These are phyloP conservation scores for Colletotrichum tanaceti DNA, from an alignment of 2,329 filamentous ascomycete genomes.

Conservation along the genomic window DNA sequence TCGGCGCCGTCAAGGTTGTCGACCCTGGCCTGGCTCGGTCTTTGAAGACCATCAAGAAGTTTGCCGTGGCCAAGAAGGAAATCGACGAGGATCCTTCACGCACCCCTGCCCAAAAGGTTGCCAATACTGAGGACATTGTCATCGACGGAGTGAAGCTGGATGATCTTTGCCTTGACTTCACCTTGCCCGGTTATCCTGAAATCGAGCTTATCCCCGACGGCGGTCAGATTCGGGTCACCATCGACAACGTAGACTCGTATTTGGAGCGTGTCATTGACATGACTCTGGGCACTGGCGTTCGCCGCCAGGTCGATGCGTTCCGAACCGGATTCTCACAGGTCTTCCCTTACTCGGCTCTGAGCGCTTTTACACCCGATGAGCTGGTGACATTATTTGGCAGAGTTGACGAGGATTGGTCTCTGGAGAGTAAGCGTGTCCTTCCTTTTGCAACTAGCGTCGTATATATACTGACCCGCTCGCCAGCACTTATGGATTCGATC, in stretches of 20 bases:
- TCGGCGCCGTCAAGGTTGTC: conserved; percentile 89
- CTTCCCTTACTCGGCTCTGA: conserved; percentile 92
- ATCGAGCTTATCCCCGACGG: conserved; percentile 87
- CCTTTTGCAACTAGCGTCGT: not conserved
- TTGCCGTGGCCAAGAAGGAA: conserved; percentile 82
- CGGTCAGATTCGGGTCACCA: conserved; percentile 79
- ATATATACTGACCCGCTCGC: conserved; percentile 42
- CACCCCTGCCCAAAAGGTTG: conserved; percentile 75
- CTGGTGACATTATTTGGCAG: conserved; percentile 94
- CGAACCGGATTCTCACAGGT: conserved; percentile 91
- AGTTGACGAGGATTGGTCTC: conserved; percentile 94
- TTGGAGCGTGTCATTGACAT: conserved; percentile 91
- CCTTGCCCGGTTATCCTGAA: conserved; percentile 86
- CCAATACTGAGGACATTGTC: conserved; percentile 74
- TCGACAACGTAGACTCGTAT: conserved; percentile 91
- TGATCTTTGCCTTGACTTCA: conserved; percentile 93
- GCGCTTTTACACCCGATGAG: conserved; percentile 94
- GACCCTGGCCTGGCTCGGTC: conserved; percentile 89
- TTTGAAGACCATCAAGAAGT: conserved; percentile 86
- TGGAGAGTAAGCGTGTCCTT: conserved; percentile 80
- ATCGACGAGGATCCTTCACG: conserved; percentile 79
- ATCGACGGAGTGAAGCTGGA: conserved; percentile 84
- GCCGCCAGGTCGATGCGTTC: conserved; percentile 91
- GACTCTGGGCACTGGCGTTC: conserved; percentile 89
- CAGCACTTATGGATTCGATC: conserved; percentile 95